Evolutionary conservation across 768 basidiomycete species (phyloP), one percentile per base, ranked within the genome.

Genomic region (Hypholoma fasciculare): DNA sequence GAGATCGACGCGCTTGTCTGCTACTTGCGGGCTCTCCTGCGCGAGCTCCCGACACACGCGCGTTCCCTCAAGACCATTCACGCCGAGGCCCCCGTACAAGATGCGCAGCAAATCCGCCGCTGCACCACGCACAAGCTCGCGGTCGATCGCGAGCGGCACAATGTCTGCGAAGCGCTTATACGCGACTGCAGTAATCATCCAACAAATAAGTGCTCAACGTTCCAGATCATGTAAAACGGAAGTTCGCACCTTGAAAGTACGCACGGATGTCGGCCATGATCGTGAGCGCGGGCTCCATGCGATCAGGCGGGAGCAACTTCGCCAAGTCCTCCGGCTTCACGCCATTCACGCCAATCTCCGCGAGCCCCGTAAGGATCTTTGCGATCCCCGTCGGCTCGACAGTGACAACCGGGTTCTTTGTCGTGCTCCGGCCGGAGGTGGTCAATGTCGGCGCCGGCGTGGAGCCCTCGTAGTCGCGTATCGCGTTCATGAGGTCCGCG

Each of bases 181-280:
- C 8, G 63, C 58, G 3, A 64, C 63, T 64, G 40, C 9, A 39
- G 30, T 23, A 19, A 1, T 19, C 23, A 12, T 26, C 30, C 19
- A 4, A 43, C 23, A n/a, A 37, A 30, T 36, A 12, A 23, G 27
- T 11, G 9, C n/a, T 17, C 16, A 16, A 19, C 27, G 27, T 4
- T 36, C 19, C 9, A 19, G 36, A n/a, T 7, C 8, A 38, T 30
- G 26, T 13, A 38, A 23, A 23, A 4, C 2, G 23, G 4, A 4
- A 23, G 23, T 13, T 50, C 53, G 8, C 1, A 88, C 90, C 89
- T 77, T 90, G 86, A 68, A 90, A 90, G 61, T 90, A 90, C 0
- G 85, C 88, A 4, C 87, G 76, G 1, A 89, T 86, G 55, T 84
- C 80, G 0, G 87, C 86, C 87, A 91, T 90, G 63, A 90, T 87